A percentile compares a stretch with the other conserved stretches of the same genome.
Conservation (phyloP, 2,329 filamentous ascomycete species). For the Talaromyces marneffei region DNA sequence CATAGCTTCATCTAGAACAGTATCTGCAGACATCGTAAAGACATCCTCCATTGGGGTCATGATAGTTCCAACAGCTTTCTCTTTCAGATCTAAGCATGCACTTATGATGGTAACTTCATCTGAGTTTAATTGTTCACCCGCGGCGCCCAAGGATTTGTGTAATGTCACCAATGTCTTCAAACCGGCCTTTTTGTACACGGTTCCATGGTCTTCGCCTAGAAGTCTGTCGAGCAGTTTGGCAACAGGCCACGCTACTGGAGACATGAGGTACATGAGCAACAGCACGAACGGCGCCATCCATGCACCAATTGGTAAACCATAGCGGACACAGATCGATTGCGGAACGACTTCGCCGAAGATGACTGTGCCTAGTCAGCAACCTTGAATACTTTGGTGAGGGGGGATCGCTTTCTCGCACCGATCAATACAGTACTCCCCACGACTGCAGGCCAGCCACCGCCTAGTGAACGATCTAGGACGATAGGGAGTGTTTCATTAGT, state of each 20-base stretch:
- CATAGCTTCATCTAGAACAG: constrained; percentile 82
- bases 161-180: constrained; percentile 93
- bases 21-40: constrained; percentile 93
- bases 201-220: constrained; percentile 90
- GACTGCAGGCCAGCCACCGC: constrained; percentile 90
- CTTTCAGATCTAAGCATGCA: constrained; percentile 90
- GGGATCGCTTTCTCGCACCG: constrained; percentile 34
- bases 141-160: constrained; percentile 83
- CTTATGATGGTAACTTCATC: constrained; percentile 99
- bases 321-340: constrained; percentile 93
- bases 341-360: constrained; percentile 97
- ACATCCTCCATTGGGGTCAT: constrained; percentile 99
- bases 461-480: constrained; percentile 85
- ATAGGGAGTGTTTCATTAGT: constrained; percentile 96
- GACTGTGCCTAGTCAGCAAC: constrained; percentile 52
- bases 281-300: constrained; percentile 88
- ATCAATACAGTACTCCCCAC: constrained; percentile 90
- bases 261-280: constrained; percentile 83
- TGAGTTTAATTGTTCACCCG: constrained; percentile 81
- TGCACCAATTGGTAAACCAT: constrained; percentile 88
- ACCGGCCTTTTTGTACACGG: constrained; percentile 95
- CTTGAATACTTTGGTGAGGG: neutral
- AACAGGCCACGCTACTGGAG: constrained; percentile 86
- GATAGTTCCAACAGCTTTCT: constrained; percentile 87
- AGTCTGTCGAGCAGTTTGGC: constrained; percentile 92